Evolutionary conservation across 2,329 filamentous ascomycete genomes (phyloP).

Genomic region (Hypoxylon sp.): DNA sequence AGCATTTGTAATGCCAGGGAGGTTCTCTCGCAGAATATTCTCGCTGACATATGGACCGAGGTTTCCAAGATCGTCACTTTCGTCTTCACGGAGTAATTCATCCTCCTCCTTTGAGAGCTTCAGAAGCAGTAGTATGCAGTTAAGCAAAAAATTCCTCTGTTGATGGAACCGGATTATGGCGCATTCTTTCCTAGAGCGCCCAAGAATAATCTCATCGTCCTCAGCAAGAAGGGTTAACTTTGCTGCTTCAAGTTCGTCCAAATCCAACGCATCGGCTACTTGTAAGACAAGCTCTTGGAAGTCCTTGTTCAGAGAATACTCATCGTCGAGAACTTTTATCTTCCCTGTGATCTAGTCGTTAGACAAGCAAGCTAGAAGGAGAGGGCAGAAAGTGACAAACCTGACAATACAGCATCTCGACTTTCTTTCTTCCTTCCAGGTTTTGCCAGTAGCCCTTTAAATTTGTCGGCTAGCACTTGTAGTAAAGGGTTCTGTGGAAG

Average conservation of each 20-base stretch:
- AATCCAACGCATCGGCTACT: conserved; percentile 87
- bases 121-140: conserved; percentile 85
- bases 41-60: conserved; percentile 69
- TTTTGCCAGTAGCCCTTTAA: conserved; percentile 81
- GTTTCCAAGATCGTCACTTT: conserved; percentile 66
- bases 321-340: conserved; percentile 77
- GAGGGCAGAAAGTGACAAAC: conserved; percentile 60
- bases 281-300: conserved; percentile 87
- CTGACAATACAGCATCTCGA: conserved; percentile 77
- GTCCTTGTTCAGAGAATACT: conserved; percentile 86
- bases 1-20: conserved; percentile 61
- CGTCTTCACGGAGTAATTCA: conserved; percentile 64
- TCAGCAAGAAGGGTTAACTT: conserved; percentile 81
- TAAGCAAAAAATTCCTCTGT: conserved; percentile 84
- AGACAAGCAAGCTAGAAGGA: conserved; percentile 27
- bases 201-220: conserved; percentile 76
- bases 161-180: conserved; percentile 91
- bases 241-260: conserved; percentile 91
- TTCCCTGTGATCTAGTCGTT: conserved; percentile 70
- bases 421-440: conserved; percentile 81
- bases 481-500: conserved; percentile 60
- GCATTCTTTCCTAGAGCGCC: conserved; percentile 80
- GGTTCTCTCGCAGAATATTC: conserved; percentile 67
- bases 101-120: conserved; percentile 76
- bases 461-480: conserved; percentile 75